Percentiles rank a stretch among this genome's conserved stretches.
These are phyloP conservation scores for Paracamarosporium sp. DNA, from an alignment of 2,329 filamentous ascomycete species.

Conservation along the genomic window DNA sequence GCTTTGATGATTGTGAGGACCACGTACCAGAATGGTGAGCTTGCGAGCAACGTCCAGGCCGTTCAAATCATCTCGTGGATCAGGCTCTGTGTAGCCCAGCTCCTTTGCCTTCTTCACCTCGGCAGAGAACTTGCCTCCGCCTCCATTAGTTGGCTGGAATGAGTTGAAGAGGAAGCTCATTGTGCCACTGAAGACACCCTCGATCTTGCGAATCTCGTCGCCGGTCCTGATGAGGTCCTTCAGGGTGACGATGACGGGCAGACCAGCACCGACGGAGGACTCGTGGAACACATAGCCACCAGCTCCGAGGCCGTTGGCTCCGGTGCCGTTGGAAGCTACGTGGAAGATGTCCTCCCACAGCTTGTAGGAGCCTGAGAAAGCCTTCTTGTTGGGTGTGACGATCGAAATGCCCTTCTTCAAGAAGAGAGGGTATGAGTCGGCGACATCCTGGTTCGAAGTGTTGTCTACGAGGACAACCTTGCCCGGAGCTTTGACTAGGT, in stretches of 20 bases:
- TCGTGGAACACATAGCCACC: slow-evolving; percentile 91
- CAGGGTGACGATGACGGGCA: slow-evolving; percentile 91
- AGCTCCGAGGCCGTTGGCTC: slow-evolving; percentile 39
- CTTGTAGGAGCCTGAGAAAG: slow-evolving; percentile 81
- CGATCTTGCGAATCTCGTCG: slow-evolving; percentile 88
- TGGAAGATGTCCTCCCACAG: slow-evolving; percentile 89
- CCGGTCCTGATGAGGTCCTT: slow-evolving; percentile 95
- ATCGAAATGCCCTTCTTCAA: slow-evolving; percentile 84
- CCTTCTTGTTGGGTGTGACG: slow-evolving; percentile 98
- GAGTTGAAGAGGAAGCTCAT: slow-evolving; percentile 99
- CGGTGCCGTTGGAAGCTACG: slow-evolving; percentile 70
- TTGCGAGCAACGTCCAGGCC: slow-evolving; percentile 93
- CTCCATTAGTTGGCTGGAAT: slow-evolving; percentile 81
- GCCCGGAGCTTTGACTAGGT: slow-evolving; percentile 77
- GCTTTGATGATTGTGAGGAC: neutral
- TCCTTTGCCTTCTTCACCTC: slow-evolving; percentile 93
- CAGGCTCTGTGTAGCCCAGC: slow-evolving; percentile 89
- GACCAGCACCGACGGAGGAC: slow-evolving; percentile 88
- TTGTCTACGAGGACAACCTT: slow-evolving; percentile 92
- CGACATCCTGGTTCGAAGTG: slow-evolving; percentile 88
- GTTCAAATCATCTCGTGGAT: slow-evolving; percentile 85
- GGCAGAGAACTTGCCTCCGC: slow-evolving; percentile 83
- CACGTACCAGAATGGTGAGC: slow-evolving; percentile 76
- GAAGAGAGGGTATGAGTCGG: slow-evolving; percentile 81
- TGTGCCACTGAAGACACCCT: slow-evolving; percentile 96